phyloP scores from a whole-genome alignment of 2,329 filamentous ascomycete species.

The Saccharata proteae region DNA sequence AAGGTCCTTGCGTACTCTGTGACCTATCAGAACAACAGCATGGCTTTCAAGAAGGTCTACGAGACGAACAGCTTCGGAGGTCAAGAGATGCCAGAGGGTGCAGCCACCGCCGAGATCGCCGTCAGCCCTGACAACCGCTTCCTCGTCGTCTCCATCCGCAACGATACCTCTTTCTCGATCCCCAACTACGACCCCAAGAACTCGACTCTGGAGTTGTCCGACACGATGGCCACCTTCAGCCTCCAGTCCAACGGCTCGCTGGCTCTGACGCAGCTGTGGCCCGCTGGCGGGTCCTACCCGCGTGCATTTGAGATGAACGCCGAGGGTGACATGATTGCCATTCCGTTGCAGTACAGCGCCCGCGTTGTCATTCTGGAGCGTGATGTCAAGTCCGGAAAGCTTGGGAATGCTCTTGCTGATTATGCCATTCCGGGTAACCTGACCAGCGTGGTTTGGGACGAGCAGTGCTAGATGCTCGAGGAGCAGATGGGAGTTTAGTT shows the following conservation, averaged over 20 bases:
- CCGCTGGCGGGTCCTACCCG: conserved; percentile 53
- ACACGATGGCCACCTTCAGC: conserved; percentile 52
- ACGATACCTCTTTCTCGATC: conserved; percentile 42
- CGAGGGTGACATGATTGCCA: conserved; percentile 50
- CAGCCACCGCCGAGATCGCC: conserved; percentile 42
- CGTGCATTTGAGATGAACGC: conserved; percentile 57
- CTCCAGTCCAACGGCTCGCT: conserved; percentile 48
- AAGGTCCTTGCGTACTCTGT: conserved; percentile 46
- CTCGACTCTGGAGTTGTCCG: conserved; percentile 25
- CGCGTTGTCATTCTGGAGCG: conserved; percentile 51
- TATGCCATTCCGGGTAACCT: conserved; percentile 17
- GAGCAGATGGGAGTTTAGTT: no score
- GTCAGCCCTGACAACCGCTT: conserved; percentile 43
- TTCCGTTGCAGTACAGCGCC: conserved; percentile 50
- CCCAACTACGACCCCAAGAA: conserved; percentile 39
- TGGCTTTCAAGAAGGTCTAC: conserved; percentile 38
- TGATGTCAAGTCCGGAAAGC: conserved; percentile 45
- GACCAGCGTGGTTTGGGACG: conserved; percentile 24
- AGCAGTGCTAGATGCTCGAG: no score
- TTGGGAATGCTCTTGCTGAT: conserved; percentile 37
- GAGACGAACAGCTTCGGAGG: conserved; percentile 29
- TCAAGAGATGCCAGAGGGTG: conserved; percentile 18
- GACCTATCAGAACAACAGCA: conserved; percentile 32
- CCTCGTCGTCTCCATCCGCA: conserved; percentile 56
- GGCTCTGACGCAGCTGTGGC: conserved; percentile 43